These are phyloP conservation scores for Pseudisothecium myosuroides DNA, from an alignment of 225 moss, liverwort and hornwort genomes.

Conservation along the genomic window DNA sequence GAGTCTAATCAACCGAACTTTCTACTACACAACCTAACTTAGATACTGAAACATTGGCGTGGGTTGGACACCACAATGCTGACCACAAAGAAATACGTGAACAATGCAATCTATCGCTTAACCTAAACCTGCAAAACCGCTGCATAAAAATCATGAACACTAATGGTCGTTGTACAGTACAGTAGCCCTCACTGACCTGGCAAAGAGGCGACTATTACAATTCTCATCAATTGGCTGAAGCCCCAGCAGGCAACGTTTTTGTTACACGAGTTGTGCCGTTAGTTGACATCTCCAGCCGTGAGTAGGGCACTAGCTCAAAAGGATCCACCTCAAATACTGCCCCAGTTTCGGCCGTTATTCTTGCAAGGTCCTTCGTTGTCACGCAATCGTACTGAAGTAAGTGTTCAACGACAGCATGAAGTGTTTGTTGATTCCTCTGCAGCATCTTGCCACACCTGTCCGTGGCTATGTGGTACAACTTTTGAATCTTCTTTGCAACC, in stretches of 20 bases:
- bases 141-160: constrained; percentile 13
- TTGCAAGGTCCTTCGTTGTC: constrained; percentile 51
- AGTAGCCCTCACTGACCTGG: constrained; percentile 1
- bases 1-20: background rate
- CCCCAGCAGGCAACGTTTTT: constrained; percentile 46
- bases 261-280: constrained; percentile 45
- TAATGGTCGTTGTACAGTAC: constrained; percentile 21
- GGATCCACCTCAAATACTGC: constrained; percentile 67
- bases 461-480: constrained; percentile 57
- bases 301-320: constrained; percentile 66
- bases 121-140: constrained; percentile 29
- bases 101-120: constrained; percentile 5
- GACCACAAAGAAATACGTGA: background rate
- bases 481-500: constrained; percentile 52
- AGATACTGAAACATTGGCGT: background rate
- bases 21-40: background rate
- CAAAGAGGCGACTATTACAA: background rate
- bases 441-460: constrained; percentile 75
- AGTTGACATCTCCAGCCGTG: constrained; percentile 50
- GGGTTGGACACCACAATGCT: background rate
- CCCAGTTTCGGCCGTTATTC: constrained; percentile 69
- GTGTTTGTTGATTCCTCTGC: constrained; percentile 45
- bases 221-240: constrained; percentile 39
- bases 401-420: constrained; percentile 82
- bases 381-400: constrained; percentile 64